These are phyloP conservation scores for Alliaria petiolata DNA, from an alignment of 345 rosid genomes.

Conservation along the genomic window DNA sequence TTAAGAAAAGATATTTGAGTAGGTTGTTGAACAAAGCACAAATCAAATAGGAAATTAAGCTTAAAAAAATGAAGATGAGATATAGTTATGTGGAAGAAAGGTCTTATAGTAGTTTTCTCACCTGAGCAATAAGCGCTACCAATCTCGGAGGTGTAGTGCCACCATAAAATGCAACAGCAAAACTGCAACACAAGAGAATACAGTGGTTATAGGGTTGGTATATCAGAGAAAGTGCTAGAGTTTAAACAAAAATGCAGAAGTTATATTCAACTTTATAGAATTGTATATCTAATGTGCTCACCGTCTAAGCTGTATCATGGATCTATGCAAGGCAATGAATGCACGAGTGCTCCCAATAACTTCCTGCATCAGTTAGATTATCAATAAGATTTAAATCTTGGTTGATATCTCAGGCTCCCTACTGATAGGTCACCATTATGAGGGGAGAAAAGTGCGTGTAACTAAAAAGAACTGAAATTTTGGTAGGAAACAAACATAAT, in stretches of 20 bases:
- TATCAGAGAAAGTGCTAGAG: conserved; percentile 2
- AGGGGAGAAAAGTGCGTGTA: not conserved
- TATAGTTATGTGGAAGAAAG: conserved; percentile 12
- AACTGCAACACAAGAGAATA: conserved; percentile 46
- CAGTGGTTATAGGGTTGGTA: not conserved
- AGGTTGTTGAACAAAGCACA: conserved; percentile 13
- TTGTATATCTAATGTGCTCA: conserved; percentile 37
- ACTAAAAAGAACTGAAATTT: not conserved
- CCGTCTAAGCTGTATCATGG: conserved; percentile 83
- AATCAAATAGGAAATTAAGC: not conserved
- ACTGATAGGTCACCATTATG: too few relatives aligned
- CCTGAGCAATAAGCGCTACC: conserved; percentile 94
- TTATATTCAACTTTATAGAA: conserved; percentile 1
- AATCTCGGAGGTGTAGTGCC: conserved; percentile 59
- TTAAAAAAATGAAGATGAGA: too few relatives aligned
- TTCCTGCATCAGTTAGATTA: conserved; percentile 55
- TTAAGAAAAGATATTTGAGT: conserved; percentile 9
- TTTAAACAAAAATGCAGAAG: not conserved
- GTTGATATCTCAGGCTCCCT: too few relatives aligned
- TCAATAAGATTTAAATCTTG: too few relatives aligned
- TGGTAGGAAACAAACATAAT: not conserved
- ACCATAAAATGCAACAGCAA: conserved; percentile 82
- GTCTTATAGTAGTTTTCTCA: conserved; percentile 30
- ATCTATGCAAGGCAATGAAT: conserved; percentile 76
- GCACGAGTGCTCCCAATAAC: conserved; percentile 78